Evolutionary conservation across 768 basidiomycete species (phyloP).

Genomic region (Rhizopogon vesiculosus): DNA sequence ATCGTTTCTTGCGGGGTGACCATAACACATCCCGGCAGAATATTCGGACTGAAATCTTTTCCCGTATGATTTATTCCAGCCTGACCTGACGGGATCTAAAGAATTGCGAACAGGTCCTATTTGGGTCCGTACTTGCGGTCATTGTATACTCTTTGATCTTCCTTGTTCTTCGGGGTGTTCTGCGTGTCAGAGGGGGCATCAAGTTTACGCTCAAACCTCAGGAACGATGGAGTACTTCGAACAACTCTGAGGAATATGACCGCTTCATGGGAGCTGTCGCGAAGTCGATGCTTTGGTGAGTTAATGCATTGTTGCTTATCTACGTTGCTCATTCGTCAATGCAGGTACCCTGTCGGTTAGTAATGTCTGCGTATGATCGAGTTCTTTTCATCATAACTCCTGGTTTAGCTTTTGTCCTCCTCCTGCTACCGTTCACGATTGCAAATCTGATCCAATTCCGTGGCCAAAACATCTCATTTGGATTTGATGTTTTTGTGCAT

Average conservation of each 20-base stretch:
- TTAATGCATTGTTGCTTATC: conserved; percentile 4
- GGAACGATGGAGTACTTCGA: conserved; percentile 36
- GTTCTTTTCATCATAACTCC: background rate
- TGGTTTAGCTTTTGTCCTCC: conserved; percentile 49
- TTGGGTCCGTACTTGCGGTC: conserved; percentile 51
- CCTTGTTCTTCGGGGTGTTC: conserved; percentile 54
- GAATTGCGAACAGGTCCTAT: conserved; percentile 41
- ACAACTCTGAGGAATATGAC: conserved; percentile 44
- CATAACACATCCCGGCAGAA: conserved; percentile 31
- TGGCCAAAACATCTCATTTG: conserved; percentile 43
- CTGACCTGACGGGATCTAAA: background rate
- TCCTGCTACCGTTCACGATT: conserved; percentile 57
- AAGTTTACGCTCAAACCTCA: conserved; percentile 45
- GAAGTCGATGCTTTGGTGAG: conserved; percentile 68
- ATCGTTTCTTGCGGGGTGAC: conserved; percentile 52
- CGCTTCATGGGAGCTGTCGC: conserved; percentile 59
- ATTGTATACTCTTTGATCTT: conserved; percentile 59
- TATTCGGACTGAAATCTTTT: conserved; percentile 53
- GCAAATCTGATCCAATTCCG: conserved; percentile 44
- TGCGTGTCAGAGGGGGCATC: conserved; percentile 46
- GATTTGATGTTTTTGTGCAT: conserved; percentile 43
- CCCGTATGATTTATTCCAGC: conserved; percentile 41
- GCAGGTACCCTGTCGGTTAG: conserved; percentile 60
- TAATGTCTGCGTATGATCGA: background rate
- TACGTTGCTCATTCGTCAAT: conserved; percentile 3